These are phyloP conservation scores for Boletus coccyginus DNA, from an alignment of 768 basidiomycete genomes.

Conservation along the genomic window DNA sequence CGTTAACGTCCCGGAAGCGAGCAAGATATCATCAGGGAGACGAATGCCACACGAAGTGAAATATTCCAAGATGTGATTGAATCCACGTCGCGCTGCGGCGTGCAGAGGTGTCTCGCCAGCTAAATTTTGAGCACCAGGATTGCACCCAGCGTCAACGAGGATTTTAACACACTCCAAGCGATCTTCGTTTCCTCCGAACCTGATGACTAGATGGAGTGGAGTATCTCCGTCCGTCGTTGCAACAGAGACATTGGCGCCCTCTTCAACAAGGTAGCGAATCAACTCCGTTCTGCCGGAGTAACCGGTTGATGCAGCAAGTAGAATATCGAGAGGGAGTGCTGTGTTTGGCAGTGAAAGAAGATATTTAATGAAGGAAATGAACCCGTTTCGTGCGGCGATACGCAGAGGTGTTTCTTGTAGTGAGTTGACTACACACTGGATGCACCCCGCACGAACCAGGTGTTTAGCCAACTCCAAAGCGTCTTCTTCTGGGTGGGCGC, in stretches of 20 bases:
- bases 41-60: not conserved
- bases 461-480: not conserved
- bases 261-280: not conserved
- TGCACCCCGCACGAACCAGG: not conserved
- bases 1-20: no score
- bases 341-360: not conserved
- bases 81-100: not conserved
- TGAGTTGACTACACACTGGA: not conserved
- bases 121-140: not conserved
- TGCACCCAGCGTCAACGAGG: not conserved
- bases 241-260: not conserved
- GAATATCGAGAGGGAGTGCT: not conserved
- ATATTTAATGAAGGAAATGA: not conserved
- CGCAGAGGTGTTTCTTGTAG: not conserved
- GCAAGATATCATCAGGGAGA: no score
- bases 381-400: not conserved
- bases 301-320: not conserved
- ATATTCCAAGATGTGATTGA: not conserved
- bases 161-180: not conserved
- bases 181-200: not conserved
- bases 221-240: not conserved
- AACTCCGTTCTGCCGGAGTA: not conserved
- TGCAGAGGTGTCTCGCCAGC: not conserved
- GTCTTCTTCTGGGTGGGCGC: not conserved
- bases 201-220: not conserved